Evolutionary conservation across 1,284 basidiomycete species (phyloP).

Genomic region (Entoloma clypeatum): DNA sequence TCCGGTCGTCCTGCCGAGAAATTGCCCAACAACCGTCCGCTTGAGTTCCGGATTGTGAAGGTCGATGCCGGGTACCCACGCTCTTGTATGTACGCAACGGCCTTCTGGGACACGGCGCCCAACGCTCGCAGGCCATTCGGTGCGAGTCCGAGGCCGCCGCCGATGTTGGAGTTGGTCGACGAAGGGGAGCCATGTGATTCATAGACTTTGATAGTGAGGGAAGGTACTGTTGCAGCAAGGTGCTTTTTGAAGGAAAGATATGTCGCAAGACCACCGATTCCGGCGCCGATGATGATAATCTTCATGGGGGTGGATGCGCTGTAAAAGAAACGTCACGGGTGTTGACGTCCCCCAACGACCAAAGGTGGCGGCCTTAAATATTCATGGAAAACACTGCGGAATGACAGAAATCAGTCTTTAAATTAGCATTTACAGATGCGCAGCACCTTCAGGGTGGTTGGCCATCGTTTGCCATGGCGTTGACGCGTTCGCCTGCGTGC

Average conservation of each 20-base stretch:
- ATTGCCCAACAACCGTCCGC: slow-evolving; percentile 27
- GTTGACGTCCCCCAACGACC: too few relatives aligned
- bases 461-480: too few relatives aligned
- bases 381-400: too few relatives aligned
- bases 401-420: too few relatives aligned
- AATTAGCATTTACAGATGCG: too few relatives aligned
- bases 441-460: too few relatives aligned
- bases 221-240: slow-evolving; percentile 20
- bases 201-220: slow-evolving; percentile 26
- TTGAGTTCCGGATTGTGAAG: slow-evolving; percentile 32
- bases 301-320: slow-evolving; percentile 26
- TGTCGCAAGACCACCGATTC: slow-evolving; percentile 34
- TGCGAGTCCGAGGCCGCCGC: slow-evolving; percentile 38
- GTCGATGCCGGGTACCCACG: slow-evolving; percentile 24
- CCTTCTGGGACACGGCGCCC: slow-evolving; percentile 25
- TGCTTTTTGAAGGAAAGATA: slow-evolving; percentile 36
- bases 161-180: slow-evolving; percentile 25
- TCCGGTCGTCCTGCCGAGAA: slow-evolving; percentile 25
- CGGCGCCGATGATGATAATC: slow-evolving; percentile 36
- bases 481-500: too few relatives aligned
- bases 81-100: slow-evolving; percentile 28
- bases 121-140: slow-evolving; percentile 38
- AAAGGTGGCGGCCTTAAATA: too few relatives aligned
- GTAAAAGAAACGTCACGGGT: too few relatives aligned
- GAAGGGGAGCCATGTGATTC: slow-evolving; percentile 29